Base-by-base conservation (phyloP, 208 protist species). In the Acanthamoeba healyi region DNA sequence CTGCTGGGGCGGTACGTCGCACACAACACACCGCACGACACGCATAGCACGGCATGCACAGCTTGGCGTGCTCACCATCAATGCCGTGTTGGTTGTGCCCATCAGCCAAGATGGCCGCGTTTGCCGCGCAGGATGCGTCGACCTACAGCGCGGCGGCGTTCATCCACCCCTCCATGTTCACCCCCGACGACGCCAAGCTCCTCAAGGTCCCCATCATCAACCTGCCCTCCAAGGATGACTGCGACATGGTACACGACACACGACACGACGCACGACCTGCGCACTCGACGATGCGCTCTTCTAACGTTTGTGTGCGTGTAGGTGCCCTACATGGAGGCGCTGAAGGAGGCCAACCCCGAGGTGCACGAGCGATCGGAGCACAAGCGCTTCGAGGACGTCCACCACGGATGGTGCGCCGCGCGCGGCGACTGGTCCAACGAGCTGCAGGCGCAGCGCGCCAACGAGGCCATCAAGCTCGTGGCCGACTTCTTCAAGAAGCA, bases 221-320 rank as follows among this genome's bases (percentile, higher is more conserved):
- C 70, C 38, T 81, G 17, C 70, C 70, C 10, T 49, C 17, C 70
- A 81, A 81, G 70, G 70, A 81, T 29, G 70, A 81, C 5, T 26
- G 36, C 70, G 70, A 81, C 40, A 81, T 81, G 70, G 70, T 81
- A 81, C 70, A n/a, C n/a, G n/a, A n/a, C n/a, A n/a, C n/a, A n/a
- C n/a, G n/a, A n/a, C n/a, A n/a, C n/a, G n/a, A n/a, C n/a, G n/a
- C n/a, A n/a, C n/a, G n/a, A n/a, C n/a, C n/a, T n/a, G n/a, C n/a
- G n/a, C n/a, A n/a, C n/a, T n/a, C n/a, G n/a, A n/a, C n/a, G n/a
- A n/a, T n/a, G n/a, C n/a, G n/a, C n/a, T n/a, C n/a, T n/a, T n/a
- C 26, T 15, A 15, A 10, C 19, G 26, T 34, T 9, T 65, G 56
- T 22, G 19, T 34, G 56, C 24, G 49, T 54, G 51, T 58, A 81